Base-by-base conservation (phyloP, 257 asterid species). In the Jasminum sambac region DNA sequence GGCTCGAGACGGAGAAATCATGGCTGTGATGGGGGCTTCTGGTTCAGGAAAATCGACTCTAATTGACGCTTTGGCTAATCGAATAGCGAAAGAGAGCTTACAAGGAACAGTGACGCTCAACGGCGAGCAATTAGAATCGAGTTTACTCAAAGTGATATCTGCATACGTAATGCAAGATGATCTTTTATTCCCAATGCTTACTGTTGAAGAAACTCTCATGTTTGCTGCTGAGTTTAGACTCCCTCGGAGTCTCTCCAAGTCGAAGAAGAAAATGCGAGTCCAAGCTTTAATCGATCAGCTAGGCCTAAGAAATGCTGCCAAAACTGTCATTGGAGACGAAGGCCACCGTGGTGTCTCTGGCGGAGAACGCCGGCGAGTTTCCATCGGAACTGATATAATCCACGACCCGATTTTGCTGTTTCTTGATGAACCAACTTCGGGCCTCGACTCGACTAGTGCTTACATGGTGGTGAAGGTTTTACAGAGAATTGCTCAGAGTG, bases 121-220 rank as follows among this genome's bases (percentile, higher is more conserved):
- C 64, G 82, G 87, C 0, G 82, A 85, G 38, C 44, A 11, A 0
- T n/a, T 82, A 46, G 81, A 80, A 11, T 73, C 85, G 21, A 74
- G 72, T 41, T 46, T 85, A 4, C 72, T 75, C 24, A 82, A 82
- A 67, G 84, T 76, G 21, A 85, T 85, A 11, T 85, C 89, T 0
- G 87, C 89, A 0, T 82, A 85, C 17, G 87, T 84, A 16, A 81
- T 81, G 88, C 88, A 78, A 57, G 88, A 84, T 6, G 84, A 84
- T 48, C 80, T 81, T 19, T 76, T 78, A 0, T 81, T 64, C 30
- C 84, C 88, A 1, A 81, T 84, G 88, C 75, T 84, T 41, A 84
- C 86, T 0, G 84, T 84, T 1, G 88, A 81, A 70, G 86, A 84
- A 63, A 81, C 88, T 11, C 64, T 81, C 24, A 76, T 72, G 81